Conservation (phyloP, 2,329 filamentous ascomycete species). For the Penicillium sp. region DNA sequence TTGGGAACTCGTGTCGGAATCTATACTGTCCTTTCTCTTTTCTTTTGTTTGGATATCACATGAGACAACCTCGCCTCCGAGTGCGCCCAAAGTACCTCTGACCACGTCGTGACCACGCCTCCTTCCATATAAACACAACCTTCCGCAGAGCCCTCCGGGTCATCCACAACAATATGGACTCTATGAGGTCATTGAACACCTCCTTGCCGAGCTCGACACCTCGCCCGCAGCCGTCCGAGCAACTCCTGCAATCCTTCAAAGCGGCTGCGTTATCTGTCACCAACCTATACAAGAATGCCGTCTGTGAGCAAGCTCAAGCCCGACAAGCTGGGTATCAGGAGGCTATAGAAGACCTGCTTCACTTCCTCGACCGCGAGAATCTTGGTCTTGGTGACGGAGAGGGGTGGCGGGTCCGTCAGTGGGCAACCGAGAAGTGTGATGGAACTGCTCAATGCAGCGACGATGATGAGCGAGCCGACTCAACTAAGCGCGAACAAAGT, state of each 20-base stretch:
- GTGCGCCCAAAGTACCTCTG: conserved; percentile 15
- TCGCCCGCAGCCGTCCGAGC: conserved; percentile 46
- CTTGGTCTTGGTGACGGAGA: conserved; percentile 76
- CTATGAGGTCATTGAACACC: conserved; percentile 59
- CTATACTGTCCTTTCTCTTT: neutral
- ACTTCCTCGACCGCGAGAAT: conserved; percentile 75
- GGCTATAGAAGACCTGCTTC: conserved; percentile 81
- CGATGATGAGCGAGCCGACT: conserved; percentile 42
- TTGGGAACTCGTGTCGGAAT: neutral
- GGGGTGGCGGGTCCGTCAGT: conserved; percentile 60
- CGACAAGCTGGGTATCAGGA: conserved; percentile 85
- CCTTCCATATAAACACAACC: neutral
- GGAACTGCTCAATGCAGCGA: conserved; percentile 39
- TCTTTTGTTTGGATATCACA: conserved; percentile 6
- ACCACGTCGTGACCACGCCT: conserved; percentile 2
- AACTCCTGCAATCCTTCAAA: conserved; percentile 82
- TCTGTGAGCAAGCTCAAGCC: conserved; percentile 68
- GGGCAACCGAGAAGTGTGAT: conserved; percentile 49
- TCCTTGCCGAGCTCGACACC: conserved; percentile 53
- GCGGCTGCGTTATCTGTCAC: conserved; percentile 89
- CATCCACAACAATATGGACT: conserved; percentile 49
- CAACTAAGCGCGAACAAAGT: conserved; percentile 36
- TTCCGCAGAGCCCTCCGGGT: neutral
- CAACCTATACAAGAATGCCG: conserved; percentile 90
- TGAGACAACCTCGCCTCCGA: conserved; percentile 4